A percentile compares a stretch with the other conserved stretches of the same genome.
phyloP scores from a whole-genome alignment of 1,139 yeast species.

The Blastobotrys elegans region DNA sequence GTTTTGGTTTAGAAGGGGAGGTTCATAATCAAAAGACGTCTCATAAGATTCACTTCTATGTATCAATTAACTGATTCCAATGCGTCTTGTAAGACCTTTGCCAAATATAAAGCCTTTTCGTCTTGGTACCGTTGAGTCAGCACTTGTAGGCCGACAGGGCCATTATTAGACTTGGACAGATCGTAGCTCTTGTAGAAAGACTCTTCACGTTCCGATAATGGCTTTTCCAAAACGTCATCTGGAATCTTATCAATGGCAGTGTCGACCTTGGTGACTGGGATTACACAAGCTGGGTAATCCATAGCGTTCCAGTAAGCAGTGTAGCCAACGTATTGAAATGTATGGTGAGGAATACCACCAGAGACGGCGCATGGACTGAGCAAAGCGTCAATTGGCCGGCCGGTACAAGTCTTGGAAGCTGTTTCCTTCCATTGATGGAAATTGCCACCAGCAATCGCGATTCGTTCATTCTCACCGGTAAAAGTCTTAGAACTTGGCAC shows the following conservation, averaged over 20 bases:
- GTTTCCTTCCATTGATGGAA: no score
- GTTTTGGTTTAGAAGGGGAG: no score
- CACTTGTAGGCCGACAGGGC: conserved; percentile 51
- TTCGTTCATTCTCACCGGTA: conserved; percentile 11
- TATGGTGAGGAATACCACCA: conserved; percentile 26
- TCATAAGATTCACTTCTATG: no score
- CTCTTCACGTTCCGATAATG: conserved; percentile 35
- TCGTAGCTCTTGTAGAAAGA: conserved; percentile 32
- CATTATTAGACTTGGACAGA: conserved; percentile 38
- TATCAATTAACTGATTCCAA: no score
- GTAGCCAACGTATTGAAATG: conserved; percentile 28
- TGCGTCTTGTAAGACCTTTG: no score
- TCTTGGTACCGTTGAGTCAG: conserved; percentile 47
- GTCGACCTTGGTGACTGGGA: conserved; percentile 34
- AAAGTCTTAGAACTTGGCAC: conserved; percentile 18
- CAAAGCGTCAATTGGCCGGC: no score
- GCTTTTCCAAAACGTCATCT: conserved; percentile 28
- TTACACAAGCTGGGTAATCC: conserved; percentile 44
- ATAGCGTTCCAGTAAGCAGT: conserved; percentile 45
- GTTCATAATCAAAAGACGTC: no score
- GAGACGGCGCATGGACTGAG: conserved; percentile 21
- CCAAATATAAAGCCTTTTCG: no score
- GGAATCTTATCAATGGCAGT: conserved; percentile 23
- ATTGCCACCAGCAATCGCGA: neutral
- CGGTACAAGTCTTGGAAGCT: no score